Conservation (phyloP, 2,329 filamentous ascomycete species). For the Alternaria ethzedia region DNA sequence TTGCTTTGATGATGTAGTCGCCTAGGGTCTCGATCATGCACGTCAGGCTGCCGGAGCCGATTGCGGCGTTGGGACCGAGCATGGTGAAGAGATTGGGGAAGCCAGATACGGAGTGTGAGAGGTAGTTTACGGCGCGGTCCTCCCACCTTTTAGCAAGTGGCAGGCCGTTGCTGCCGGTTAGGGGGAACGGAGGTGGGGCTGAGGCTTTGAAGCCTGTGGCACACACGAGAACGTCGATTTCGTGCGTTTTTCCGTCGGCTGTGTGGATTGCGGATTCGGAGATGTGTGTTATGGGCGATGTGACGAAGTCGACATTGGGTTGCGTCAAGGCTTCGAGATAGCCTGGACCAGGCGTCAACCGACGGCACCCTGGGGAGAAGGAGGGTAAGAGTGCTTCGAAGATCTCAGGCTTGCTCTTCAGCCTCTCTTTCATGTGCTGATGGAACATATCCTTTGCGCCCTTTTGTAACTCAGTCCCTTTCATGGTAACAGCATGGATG, state of each 20-base stretch:
- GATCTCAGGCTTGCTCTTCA: constrained; percentile 49
- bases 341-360: constrained; percentile 59
- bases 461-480: constrained; percentile 47
- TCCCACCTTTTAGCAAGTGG: constrained; percentile 46
- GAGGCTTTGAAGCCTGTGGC: constrained; percentile 54
- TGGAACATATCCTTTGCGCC: constrained; percentile 48
- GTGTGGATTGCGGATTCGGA: constrained; percentile 49
- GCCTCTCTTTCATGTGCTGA: constrained; percentile 49
- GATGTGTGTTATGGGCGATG: constrained; percentile 45
- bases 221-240: constrained; percentile 54
- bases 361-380: constrained; percentile 56
- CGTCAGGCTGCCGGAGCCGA: constrained; percentile 50
- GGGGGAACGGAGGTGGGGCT: constrained; percentile 48
- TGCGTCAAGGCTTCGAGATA: constrained; percentile 58
- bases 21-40: constrained; percentile 51
- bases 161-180: constrained; percentile 39
- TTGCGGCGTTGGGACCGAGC: constrained; percentile 51
- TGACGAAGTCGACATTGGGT: constrained; percentile 50
- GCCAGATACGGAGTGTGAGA: constrained; percentile 34
- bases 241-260: constrained; percentile 47
- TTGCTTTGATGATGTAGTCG: constrained; percentile 48
- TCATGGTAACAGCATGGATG: constrained; percentile 41
- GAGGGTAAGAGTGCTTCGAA: constrained; percentile 51
- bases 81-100: constrained; percentile 53
- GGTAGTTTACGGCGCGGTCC: constrained; percentile 39